Evolutionary conservation across 1,139 yeast genomes (phyloP).

Genomic region (Taiozyma sp.): DNA sequence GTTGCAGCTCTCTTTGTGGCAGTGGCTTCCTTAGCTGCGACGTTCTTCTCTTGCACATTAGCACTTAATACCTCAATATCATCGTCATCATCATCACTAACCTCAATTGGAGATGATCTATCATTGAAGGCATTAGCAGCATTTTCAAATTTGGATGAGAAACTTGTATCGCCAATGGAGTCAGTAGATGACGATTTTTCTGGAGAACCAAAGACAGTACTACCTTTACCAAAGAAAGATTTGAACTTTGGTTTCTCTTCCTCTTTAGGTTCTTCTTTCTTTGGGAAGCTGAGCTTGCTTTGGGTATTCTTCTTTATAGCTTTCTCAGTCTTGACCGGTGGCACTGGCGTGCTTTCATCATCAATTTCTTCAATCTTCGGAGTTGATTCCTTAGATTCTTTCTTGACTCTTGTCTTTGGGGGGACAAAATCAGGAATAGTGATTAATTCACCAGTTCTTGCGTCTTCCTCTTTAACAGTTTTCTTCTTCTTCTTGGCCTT

Average conservation of each 20-base stretch:
- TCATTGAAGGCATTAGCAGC: slow-evolving; percentile 9
- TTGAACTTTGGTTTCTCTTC: slow-evolving; percentile 19
- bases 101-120: slow-evolving; percentile 3
- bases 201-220: slow-evolving; percentile 25
- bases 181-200: slow-evolving; percentile 12
- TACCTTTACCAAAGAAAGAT: slow-evolving; percentile 21
- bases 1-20: slow-evolving; percentile 5
- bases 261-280: slow-evolving; percentile 4
- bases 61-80: not conserved
- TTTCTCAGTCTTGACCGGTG: slow-evolving; percentile 1
- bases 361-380: slow-evolving; percentile 14
- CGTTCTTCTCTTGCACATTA: not conserved
- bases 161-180: slow-evolving; percentile 20
- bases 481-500: slow-evolving; percentile 21
- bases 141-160: slow-evolving; percentile 20
- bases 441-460: slow-evolving; percentile 19
- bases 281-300: slow-evolving; percentile 10
- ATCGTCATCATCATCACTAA: not conserved
- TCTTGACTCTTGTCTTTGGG: slow-evolving; percentile 20
- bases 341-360: slow-evolving; percentile 7
- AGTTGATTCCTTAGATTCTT: slow-evolving; percentile 15
- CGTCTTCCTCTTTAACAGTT: slow-evolving; percentile 18
- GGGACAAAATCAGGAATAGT: slow-evolving; percentile 22
- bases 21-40: slow-evolving; percentile 8
- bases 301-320: slow-evolving; percentile 5